Base-by-base conservation (phyloP, 371 early-diverging fungal genomes). In the Lichtheimia ornata region DNA sequence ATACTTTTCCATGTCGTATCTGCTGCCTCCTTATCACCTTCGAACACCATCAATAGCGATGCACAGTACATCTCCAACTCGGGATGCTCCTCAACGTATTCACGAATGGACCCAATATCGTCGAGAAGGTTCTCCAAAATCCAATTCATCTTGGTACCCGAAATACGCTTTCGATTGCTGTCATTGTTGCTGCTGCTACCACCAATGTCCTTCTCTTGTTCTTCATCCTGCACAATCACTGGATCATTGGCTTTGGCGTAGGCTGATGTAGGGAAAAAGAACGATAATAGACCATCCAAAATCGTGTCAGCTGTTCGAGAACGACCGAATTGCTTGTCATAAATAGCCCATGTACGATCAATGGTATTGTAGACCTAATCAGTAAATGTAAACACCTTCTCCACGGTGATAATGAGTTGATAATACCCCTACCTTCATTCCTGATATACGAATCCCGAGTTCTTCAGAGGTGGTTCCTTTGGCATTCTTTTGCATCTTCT, bases 11-110 rank as follows among this genome's bases (percentile, higher is more conserved):
- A 77, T 11, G 73, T 80, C 5, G 65, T 63, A 41, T 83, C 71
- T n/a, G 81, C 79, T 3, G 82, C 82, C 12, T 66, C 69, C 12
- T 64, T 70, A 56, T 87, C 88, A 0, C 87, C 90, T 56, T 93
- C 93, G 54, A 89, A 91, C 0, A 91, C 73, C 64, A 93, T 73
- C 40, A 93, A 66, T 4, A 93, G 58, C 7, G 91, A 91, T 47
- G 88, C 79, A 0, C 86, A 76, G 53, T 83, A 84, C 72, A 92
- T 67, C 42, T 86, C 69, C 6, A 88, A 30, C 14, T 86, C 84
- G 1, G 77, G 69, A 9, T 70, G 65, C 28, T 72, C 60, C 9
- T 81, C 56, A 25, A 81, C 71, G n/a, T 63, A 69, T 15, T 76
- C 75, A 42, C 67, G 68, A n/a, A 85, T 82, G 14, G 88, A 85